These are phyloP conservation scores for Neurospora hispaniola DNA, from an alignment of 495 filamentous ascomycete genomes.

Conservation along the genomic window DNA sequence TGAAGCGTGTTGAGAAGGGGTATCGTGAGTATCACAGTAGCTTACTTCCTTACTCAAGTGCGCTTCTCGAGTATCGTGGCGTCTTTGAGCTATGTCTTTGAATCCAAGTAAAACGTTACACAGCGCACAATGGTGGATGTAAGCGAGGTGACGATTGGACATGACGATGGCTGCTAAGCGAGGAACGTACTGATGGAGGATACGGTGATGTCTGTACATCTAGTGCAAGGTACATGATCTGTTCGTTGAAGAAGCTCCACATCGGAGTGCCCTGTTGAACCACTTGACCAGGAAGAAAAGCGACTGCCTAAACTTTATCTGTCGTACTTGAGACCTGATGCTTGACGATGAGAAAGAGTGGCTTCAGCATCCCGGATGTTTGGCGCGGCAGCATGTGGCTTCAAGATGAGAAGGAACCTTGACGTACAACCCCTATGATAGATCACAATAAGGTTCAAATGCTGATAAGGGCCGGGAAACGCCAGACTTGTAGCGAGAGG, in stretches of 20 bases:
- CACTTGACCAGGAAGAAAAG: background rate
- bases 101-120: background rate
- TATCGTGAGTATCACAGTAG: background rate
- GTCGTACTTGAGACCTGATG: background rate
- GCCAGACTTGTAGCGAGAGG: background rate
- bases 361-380: background rate
- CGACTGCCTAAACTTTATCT: background rate
- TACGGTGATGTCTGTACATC: background rate
- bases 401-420: background rate
- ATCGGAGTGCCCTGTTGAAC: background rate
- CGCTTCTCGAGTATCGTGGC: background rate
- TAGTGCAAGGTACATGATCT: background rate
- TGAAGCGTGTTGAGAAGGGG: background rate
- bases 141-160: background rate
- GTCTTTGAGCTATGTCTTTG: background rate
- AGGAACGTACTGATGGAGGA: background rate
- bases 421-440: background rate
- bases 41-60: background rate
- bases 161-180: background rate
- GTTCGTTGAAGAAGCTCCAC: background rate
- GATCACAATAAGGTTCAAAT: background rate
- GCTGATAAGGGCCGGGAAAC: background rate
- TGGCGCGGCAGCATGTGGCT: background rate
- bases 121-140: background rate
- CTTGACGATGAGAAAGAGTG: background rate